A percentile compares a stretch with the other conserved stretches of the same genome.
Evolutionary conservation across 2,329 filamentous ascomycete genomes (phyloP).

Genomic region (Diplodia intermedia): DNA sequence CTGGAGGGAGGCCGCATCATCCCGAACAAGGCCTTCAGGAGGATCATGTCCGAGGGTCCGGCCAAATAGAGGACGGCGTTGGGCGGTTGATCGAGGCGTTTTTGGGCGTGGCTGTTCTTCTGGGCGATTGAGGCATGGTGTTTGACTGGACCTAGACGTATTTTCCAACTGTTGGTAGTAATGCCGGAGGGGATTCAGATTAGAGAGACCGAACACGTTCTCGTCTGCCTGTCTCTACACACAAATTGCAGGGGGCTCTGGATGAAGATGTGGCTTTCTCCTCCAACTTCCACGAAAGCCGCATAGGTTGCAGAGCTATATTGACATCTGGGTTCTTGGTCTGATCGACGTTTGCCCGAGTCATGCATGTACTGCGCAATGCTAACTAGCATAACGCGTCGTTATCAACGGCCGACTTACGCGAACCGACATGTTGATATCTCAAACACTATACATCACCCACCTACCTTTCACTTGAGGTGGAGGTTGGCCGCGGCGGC

Average conservation of each 20-base stretch:
- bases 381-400: neutral
- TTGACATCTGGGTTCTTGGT: neutral
- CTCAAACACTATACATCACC: neutral
- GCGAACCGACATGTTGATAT: neutral
- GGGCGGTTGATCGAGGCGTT: neutral
- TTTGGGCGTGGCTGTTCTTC: neutral
- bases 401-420: neutral
- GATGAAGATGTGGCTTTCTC: neutral
- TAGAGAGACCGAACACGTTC: neutral
- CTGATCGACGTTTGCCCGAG: neutral
- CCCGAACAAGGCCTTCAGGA: constrained; percentile 51
- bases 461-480: too few species aligned
- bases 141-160: neutral
- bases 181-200: neutral
- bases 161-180: neutral
- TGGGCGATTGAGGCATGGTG: neutral
- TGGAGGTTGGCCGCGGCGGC: too few species aligned
- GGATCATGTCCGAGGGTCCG: constrained; percentile 37
- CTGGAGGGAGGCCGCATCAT: constrained; percentile 49
- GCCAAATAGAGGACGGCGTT: neutral
- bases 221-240: neutral
- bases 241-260: neutral
- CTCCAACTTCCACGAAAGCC: neutral
- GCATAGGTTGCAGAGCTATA: neutral
- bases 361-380: neutral